Base-by-base conservation (phyloP, 2,329 filamentous ascomycete species). In the Pseudopithomyces chartarum region DNA sequence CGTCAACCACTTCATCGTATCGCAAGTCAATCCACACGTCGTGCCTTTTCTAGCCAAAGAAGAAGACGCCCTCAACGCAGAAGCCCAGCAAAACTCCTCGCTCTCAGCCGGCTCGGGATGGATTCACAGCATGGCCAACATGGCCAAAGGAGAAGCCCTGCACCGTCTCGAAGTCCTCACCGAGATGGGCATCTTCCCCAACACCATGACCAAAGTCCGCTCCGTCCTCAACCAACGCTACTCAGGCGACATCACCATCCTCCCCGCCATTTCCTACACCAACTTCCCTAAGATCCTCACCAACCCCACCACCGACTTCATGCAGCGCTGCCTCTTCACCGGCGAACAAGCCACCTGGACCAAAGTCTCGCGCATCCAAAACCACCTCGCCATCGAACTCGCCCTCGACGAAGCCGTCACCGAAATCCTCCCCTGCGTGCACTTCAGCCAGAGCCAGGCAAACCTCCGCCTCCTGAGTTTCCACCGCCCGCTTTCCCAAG, bases 1-100 rank as follows among this genome's bases (percentile, higher is more conserved):
- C 69, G 93, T 97, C 72, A 97, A 97, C 69, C 94, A 97, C 73
- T 97, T 97, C 71, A 97, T 98, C 64, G 94, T 97, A 17, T 97
- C 92, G 0, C 94, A 98, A 73, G 92, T 97, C 49, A 98, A 98
- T 67, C 94, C 94, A 0, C 94, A 98, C 67, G 91, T 97, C 8
- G 86, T 96, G 0, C 91, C 92, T 0, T 97, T 98, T 67, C 79
- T 97, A 15, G 82, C 85, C 15, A 90, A 88, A 63, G 90, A 96
- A 56, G 90, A 92, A 58, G 82, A 84, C 23, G 74, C 84, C 1
- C 69, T 70, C 62, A 53, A 67, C 52, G 55, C 71, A 33, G 74
- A 75, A 50, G 67, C 69, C 10, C 68, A 76, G 23, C 67, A 74
- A 29, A 52, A 57, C 7, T 62, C 73, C 12, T 66, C 75, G 2